A percentile compares a stretch with the other conserved stretches of the same genome.
Evolutionary conservation across 805 yeast species (phyloP).

Genomic region (Dipodascus geniculatus): DNA sequence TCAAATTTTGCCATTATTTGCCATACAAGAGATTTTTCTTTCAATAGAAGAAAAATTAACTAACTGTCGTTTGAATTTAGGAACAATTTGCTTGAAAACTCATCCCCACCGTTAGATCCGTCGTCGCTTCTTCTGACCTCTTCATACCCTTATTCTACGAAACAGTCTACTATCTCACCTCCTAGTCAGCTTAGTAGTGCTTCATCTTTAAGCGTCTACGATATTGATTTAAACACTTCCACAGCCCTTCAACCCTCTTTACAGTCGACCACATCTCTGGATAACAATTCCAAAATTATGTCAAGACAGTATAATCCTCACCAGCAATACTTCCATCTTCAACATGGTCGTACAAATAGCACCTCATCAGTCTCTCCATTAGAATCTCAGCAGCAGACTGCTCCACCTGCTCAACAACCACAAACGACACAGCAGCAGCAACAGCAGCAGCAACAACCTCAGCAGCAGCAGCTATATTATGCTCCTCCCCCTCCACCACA

Average conservation of each 20-base stretch:
- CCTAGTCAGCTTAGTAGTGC: neutral
- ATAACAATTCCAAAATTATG: neutral
- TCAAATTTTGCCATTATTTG: neutral
- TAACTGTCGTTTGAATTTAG: neutral
- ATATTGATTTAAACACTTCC: neutral
- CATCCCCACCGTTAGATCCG: neutral
- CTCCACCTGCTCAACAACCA: neutral
- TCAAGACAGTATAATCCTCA: neutral
- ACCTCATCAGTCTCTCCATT: neutral
- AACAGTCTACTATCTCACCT: conserved; percentile 1
- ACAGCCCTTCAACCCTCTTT: neutral
- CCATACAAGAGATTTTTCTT: neutral
- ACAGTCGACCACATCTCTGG: neutral
- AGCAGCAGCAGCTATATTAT: neutral
- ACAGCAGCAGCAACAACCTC: neutral
- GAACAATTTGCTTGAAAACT: neutral
- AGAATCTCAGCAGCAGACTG: neutral
- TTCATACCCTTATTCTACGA: neutral
- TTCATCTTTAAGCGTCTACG: neutral
- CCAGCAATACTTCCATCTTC: neutral
- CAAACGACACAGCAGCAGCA: neutral
- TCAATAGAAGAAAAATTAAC: neutral
- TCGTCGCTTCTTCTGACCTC: neutral
- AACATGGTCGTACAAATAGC: neutral
- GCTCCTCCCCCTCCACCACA: neutral